Base-by-base conservation (phyloP, 2,329 filamentous ascomycete genomes). In the Penicillium verrucosum region DNA sequence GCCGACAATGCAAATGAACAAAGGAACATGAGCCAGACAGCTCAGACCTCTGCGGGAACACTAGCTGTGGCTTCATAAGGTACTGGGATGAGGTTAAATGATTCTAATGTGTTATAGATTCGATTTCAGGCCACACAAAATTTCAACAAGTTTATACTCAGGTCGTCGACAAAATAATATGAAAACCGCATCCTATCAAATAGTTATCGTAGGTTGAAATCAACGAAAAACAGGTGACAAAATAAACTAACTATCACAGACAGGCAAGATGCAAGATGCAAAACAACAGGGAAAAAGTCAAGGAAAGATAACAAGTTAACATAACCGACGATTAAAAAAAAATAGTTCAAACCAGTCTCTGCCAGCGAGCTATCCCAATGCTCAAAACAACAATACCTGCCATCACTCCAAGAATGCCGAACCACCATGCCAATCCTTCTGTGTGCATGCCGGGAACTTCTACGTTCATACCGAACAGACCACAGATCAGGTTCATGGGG, bases 401-500 rank as follows among this genome's bases (percentile, higher is more conserved):
- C 67, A 81, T 79, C 45, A 77, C 68, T 4, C 78, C 78, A 14
- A 80, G 43, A 57, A 81, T 80, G 10, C 78, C 78, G 66, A 79
- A 80, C 65, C 80, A 81, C 78, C 78, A 81, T 8, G 60, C 69
- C 25, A 79, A 66, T 4, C 72, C 70, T 0, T 63, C 62, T 9
- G 55, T 53, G 40, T 72, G 55, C 58, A 67, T 58, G 21, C 79
- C 79, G 5, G 79, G 79, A 4, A 81, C 75, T 29, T 70, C 63
- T 16, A 81, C 78, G 60, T 81, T 81, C 79, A 81, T 81, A 18
- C 79, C 79, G 59, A 80, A 81, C 38, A 81, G 70, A 71, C 78
- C 80, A 58, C 90, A 95, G 60, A 97, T 86, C 62, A 99, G 80
- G 72, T 97, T 99, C 64, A 99, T 85, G 3, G 94, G 94, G 57